Percentiles rank a stretch among this genome's conserved stretches.
phyloP scores from a whole-genome alignment of 1,284 basidiomycete species.

The Tilletia walkeri region DNA sequence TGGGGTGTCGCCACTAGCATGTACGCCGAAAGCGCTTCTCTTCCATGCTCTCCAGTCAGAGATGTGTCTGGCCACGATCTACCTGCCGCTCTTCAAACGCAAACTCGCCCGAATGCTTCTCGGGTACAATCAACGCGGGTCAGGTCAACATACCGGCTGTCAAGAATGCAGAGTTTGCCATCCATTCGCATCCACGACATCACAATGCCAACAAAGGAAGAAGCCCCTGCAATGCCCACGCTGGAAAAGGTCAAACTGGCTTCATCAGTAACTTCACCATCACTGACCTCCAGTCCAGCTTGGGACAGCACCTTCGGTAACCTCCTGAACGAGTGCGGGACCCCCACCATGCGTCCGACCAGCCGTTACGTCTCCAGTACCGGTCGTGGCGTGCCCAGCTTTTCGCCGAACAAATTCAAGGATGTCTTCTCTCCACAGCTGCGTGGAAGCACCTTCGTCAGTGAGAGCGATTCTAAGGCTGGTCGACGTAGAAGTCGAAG shows the following conservation, averaged over 20 bases:
- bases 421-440: slow-evolving; percentile 8
- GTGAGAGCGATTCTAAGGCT: neutral
- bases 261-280: neutral
- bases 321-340: neutral
- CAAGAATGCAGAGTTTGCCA: slow-evolving; percentile 8
- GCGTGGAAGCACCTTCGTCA: slow-evolving; percentile 1
- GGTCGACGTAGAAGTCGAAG: slow-evolving; percentile 17
- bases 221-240: neutral
- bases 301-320: slow-evolving; percentile 12
- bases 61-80: neutral
- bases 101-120: no score
- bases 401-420: slow-evolving; percentile 11
- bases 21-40: neutral
- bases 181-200: slow-evolving; percentile 13
- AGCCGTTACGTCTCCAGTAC: slow-evolving; percentile 36
- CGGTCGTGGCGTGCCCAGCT: slow-evolving; percentile 34
- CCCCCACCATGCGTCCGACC: slow-evolving; percentile 20
- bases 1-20: neutral
- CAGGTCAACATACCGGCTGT: neutral
- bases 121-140: neutral
- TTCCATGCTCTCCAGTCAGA: slow-evolving; percentile 7
- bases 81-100: neutral
- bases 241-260: neutral
- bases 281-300: neutral
- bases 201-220: neutral